These are phyloP conservation scores for Tetragonia tetragonoides DNA, from an alignment of 148 eudicot species.

Conservation along the genomic window DNA sequence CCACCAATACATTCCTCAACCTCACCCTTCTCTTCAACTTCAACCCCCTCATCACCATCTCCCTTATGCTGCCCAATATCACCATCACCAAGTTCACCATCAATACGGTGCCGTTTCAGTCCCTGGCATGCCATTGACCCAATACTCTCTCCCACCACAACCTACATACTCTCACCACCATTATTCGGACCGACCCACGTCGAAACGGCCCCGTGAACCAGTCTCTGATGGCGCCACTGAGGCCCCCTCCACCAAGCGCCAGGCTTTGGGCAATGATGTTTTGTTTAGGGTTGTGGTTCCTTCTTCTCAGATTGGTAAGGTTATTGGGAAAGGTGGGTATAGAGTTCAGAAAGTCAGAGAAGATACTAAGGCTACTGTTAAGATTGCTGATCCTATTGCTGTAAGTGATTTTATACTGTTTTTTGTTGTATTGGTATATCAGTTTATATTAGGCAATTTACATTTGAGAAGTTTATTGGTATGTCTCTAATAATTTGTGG, in stretches of 20 bases:
- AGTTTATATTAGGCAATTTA: not conserved
- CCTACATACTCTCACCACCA: conserved; percentile 11
- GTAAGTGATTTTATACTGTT: conserved; percentile 35
- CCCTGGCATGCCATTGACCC: not conserved
- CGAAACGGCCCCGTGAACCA: conserved; percentile 55
- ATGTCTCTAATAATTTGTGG: not conserved
- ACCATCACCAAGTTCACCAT: conserved; percentile 13
- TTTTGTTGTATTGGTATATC: not conserved
- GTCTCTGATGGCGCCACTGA: conserved; percentile 29
- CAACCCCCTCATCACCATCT: conserved; percentile 15
- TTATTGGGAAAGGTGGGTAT: conserved; percentile 69
- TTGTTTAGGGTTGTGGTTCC: conserved; percentile 76
- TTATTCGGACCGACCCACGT: conserved; percentile 24
- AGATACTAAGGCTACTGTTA: conserved; percentile 65
- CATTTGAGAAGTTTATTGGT: not conserved
- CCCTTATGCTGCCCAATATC: conserved; percentile 8
- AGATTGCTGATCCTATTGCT: conserved; percentile 84
- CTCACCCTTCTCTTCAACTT: not conserved
- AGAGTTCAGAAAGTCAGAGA: conserved; percentile 85
- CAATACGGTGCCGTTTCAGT: not conserved
- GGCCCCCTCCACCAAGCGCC: conserved; percentile 49
- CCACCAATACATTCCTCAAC: conserved; percentile 18
- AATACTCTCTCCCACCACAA: not conserved
- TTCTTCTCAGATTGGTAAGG: conserved; percentile 85
- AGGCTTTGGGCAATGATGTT: conserved; percentile 52